phyloP scores from a whole-genome alignment of 139 green algal genomes.

The Coccomyxa sp. region DNA sequence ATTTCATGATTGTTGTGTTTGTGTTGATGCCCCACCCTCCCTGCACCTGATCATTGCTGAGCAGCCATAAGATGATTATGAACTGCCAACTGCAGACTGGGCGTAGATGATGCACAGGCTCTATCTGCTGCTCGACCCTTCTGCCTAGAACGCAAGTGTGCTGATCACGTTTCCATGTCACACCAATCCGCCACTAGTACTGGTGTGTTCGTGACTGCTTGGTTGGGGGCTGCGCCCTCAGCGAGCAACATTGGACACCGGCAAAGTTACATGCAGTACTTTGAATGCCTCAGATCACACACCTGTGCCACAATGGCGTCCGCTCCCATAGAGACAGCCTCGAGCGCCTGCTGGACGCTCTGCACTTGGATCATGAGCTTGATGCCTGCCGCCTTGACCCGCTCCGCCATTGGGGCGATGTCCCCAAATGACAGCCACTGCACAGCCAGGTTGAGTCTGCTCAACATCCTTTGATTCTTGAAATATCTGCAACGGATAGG shows the following conservation, averaged over 20 bases:
- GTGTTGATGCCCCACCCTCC: neutral
- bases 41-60: neutral
- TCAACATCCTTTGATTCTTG: too few species aligned
- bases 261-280: neutral
- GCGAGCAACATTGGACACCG: neutral
- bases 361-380: neutral
- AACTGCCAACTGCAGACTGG: too few species aligned
- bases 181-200: too few species aligned
- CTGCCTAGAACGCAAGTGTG: neutral
- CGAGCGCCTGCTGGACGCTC: neutral
- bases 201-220: neutral
- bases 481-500: too few species aligned
- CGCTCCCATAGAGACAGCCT: neutral
- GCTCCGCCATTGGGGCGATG: neutral
- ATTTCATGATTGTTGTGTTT: neutral
- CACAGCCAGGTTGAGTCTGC: too few species aligned
- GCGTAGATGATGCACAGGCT: too few species aligned
- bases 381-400: conserved; percentile 1
- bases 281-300: neutral
- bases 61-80: neutral
- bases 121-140: neutral
- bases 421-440: neutral
- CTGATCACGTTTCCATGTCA: neutral
- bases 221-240: neutral
- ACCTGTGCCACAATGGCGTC: neutral